These are phyloP conservation scores for Diaporthe citrichinensis DNA, from an alignment of 2,329 filamentous ascomycete genomes.

Conservation along the genomic window DNA sequence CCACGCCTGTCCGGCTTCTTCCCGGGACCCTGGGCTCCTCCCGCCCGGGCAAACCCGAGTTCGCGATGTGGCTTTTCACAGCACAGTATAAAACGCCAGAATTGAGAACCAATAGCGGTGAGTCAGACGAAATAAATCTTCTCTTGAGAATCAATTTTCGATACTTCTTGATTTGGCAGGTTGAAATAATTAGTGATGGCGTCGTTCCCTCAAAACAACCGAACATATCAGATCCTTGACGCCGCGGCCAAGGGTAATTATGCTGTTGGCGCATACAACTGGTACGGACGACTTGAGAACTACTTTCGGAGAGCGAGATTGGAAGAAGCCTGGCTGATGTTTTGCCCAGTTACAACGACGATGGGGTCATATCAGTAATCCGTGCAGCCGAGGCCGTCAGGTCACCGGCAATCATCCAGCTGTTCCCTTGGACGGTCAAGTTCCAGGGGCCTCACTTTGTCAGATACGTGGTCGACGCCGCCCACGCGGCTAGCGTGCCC, in stretches of 20 bases:
- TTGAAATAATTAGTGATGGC: not conserved
- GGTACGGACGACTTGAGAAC: not conserved
- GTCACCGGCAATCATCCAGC: conserved; percentile 73
- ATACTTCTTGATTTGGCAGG: not conserved
- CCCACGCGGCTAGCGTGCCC: conserved; percentile 64
- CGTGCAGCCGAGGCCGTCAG: conserved; percentile 72
- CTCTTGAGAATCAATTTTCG: not conserved
- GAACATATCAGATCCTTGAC: conserved; percentile 14
- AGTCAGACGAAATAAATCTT: not conserved
- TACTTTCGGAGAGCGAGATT: no score
- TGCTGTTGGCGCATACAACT: conserved; percentile 19
- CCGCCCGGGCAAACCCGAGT: not conserved
- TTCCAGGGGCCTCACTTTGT: conserved; percentile 67
- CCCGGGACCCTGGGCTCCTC: not conserved
- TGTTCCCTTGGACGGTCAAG: conserved; percentile 76
- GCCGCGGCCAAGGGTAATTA: conserved; percentile 18
- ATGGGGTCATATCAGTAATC: conserved; percentile 73
- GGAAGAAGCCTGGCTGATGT: not conserved
- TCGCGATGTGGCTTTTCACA: not conserved
- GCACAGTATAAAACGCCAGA: not conserved
- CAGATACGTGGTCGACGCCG: conserved; percentile 62
- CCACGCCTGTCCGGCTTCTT: not conserved
- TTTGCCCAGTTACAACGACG: conserved; percentile 65
- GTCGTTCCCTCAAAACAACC: not conserved
- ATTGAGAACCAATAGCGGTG: not conserved